These are phyloP conservation scores for Ophiostoma australiae DNA, from an alignment of 2,329 filamentous ascomycete genomes.

Conservation along the genomic window DNA sequence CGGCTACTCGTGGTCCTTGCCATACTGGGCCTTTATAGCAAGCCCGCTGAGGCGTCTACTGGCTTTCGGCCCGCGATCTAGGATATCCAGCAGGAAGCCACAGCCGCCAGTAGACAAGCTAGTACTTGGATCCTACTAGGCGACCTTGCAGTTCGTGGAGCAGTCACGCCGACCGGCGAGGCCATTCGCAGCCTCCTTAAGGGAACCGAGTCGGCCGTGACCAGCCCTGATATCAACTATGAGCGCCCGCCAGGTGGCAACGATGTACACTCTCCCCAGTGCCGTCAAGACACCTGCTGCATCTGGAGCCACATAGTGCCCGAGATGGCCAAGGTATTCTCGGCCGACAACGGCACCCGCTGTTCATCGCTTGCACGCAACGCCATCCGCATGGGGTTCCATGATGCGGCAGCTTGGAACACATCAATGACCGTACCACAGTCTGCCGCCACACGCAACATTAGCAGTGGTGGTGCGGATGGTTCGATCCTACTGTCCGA, in stretches of 20 bases:
- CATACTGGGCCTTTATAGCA: neutral
- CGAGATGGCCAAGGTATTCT: slow-evolving; percentile 37
- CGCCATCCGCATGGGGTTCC: slow-evolving; percentile 45
- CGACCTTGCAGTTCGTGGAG: slow-evolving; percentile 35
- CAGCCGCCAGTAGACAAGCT: neutral
- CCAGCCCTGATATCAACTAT: slow-evolving; percentile 30
- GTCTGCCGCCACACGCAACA: neutral
- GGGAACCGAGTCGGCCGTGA: slow-evolving; percentile 19
- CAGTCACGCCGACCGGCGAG: slow-evolving; percentile 36
- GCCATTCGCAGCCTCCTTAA: slow-evolving; percentile 38
- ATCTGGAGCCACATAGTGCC: slow-evolving; percentile 40
- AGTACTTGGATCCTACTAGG: slow-evolving; percentile 33
- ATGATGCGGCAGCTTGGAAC: slow-evolving; percentile 44
- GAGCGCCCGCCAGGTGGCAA: slow-evolving; percentile 28
- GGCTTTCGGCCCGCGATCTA: slow-evolving; percentile 4
- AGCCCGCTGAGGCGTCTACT: slow-evolving; percentile 4
- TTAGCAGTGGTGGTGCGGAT: slow-evolving; percentile 38
- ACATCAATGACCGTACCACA: slow-evolving; percentile 25
- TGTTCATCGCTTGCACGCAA: slow-evolving; percentile 36
- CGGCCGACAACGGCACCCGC: slow-evolving; percentile 25
- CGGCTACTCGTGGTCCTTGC: neutral
- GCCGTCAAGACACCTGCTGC: slow-evolving; percentile 33
- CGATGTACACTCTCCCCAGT: slow-evolving; percentile 30
- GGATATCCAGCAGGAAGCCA: neutral
- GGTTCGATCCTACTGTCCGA: slow-evolving; percentile 42